Evolutionary conservation across 345 rosid genomes (phyloP).

Genomic region (Angophora floribunda): DNA sequence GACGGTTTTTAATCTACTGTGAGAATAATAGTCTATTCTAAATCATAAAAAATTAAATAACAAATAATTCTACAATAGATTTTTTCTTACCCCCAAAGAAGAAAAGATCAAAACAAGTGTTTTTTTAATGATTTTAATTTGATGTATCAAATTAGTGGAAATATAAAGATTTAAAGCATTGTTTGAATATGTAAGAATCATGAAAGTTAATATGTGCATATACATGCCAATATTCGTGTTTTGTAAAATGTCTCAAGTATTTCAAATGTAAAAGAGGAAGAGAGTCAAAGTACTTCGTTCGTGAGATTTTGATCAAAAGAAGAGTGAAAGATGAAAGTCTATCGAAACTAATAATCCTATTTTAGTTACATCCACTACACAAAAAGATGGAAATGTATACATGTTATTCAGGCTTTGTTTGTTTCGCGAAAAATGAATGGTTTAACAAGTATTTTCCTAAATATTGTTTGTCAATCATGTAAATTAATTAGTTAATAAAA

Average conservation of each 20-base stretch:
- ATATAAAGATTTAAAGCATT: not conserved
- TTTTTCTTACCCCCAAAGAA: not conserved
- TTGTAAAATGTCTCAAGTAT: not conserved
- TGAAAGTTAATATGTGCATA: not conserved
- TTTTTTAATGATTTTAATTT: not conserved
- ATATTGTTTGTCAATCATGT: no score
- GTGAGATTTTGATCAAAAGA: not conserved
- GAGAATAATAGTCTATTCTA: no score
- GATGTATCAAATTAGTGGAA: not conserved
- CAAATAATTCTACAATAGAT: not conserved
- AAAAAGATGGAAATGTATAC: not conserved
- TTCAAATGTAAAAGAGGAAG: not conserved
- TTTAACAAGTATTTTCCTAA: not conserved
- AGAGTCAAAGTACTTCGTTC: not conserved
- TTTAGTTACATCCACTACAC: not conserved
- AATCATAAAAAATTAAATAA: no score
- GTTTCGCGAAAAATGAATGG: not conserved
- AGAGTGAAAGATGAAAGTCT: not conserved
- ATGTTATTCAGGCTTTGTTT: accelerated
- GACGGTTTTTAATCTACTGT: no score
- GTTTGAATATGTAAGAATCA: not conserved
- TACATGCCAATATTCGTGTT: not conserved
- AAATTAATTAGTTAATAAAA: no score
- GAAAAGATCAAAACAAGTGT: not conserved
- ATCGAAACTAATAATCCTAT: not conserved